Percentiles rank a stretch among this genome's conserved stretches.
Evolutionary conservation across 2,329 filamentous ascomycete genomes (phyloP).

Genomic region (Fusarium secorum): DNA sequence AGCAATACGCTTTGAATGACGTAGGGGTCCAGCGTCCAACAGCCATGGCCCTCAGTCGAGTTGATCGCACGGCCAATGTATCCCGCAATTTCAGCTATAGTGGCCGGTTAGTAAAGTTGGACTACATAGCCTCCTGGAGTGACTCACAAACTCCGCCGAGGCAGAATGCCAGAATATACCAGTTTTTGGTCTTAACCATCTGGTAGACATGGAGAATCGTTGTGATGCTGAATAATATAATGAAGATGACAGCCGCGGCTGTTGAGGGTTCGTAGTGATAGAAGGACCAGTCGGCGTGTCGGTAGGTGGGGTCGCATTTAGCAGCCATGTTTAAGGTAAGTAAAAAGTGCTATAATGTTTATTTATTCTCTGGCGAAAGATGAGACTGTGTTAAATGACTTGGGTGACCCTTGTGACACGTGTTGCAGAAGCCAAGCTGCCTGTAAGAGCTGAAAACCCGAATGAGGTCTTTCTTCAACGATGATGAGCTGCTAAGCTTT

Average conservation of each 20-base stretch:
- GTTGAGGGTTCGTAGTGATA: not conserved
- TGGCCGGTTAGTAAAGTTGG: not conserved
- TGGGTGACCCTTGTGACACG: not conserved
- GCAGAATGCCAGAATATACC: not conserved
- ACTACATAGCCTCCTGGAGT: not conserved
- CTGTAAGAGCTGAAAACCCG: too few species aligned
- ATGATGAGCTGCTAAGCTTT: too few species aligned
- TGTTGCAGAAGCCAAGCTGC: too few species aligned
- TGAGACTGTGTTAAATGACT: not conserved
- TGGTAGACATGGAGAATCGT: not conserved
- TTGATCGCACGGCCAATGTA: not conserved
- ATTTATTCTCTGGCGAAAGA: not conserved
- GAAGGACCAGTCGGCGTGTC: not conserved
- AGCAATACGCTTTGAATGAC: not conserved
- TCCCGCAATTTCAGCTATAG: not conserved
- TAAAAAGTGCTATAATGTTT: not conserved
- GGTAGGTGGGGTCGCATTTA: not conserved
- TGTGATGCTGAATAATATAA: not conserved
- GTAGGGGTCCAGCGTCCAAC: not conserved
- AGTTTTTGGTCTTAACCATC: not conserved
- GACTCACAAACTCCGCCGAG: not conserved
- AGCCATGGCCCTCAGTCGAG: not conserved
- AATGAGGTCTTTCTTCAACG: too few species aligned
- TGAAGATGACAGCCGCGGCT: not conserved
- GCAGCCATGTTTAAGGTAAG: not conserved